Percentiles rank a stretch among this genome's conserved stretches.
Evolutionary conservation across 352 stramenopile species (phyloP).

Genomic region (Globisporangium solare): DNA sequence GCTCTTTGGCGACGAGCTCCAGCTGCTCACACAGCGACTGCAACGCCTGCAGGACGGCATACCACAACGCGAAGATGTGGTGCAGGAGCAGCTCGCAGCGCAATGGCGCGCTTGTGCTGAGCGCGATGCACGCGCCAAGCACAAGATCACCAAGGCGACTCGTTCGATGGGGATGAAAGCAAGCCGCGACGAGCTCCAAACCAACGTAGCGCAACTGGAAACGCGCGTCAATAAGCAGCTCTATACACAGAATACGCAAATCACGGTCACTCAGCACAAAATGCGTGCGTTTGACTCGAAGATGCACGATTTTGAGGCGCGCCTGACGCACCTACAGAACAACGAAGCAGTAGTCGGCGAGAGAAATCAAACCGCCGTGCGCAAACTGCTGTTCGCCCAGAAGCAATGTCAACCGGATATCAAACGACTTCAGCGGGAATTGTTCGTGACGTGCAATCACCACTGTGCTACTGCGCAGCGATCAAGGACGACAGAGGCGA

Average conservation of each 20-base stretch:
- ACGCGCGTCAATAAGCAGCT: not conserved
- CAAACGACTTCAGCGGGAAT: slow-evolving; percentile 6
- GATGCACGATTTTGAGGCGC: not conserved
- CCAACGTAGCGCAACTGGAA: not conserved
- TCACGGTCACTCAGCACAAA: not conserved
- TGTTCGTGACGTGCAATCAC: slow-evolving; percentile 9
- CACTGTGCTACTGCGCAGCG: slow-evolving; percentile 1
- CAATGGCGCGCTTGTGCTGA: no score
- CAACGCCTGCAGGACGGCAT: not conserved
- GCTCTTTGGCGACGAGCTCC: slow-evolving; percentile 5
- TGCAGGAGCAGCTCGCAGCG: not conserved
- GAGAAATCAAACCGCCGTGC: not conserved
- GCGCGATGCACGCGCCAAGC: not conserved
- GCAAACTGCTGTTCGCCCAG: slow-evolving; percentile 10
- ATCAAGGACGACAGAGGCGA: not conserved
- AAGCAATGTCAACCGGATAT: slow-evolving; percentile 11
- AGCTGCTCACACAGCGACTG: not conserved
- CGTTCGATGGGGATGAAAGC: not conserved
- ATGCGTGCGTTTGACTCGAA: not conserved
- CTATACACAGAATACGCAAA: not conserved
- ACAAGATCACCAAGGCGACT: not conserved
- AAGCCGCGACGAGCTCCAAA: not conserved
- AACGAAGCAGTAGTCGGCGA: not conserved
- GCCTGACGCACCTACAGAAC: not conserved
- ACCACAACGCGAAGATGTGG: no score